Percentiles rank a stretch among this genome's conserved stretches.
These are phyloP conservation scores for Cadophora gregata DNA, from an alignment of 2,329 filamentous ascomycete species.

Conservation along the genomic window DNA sequence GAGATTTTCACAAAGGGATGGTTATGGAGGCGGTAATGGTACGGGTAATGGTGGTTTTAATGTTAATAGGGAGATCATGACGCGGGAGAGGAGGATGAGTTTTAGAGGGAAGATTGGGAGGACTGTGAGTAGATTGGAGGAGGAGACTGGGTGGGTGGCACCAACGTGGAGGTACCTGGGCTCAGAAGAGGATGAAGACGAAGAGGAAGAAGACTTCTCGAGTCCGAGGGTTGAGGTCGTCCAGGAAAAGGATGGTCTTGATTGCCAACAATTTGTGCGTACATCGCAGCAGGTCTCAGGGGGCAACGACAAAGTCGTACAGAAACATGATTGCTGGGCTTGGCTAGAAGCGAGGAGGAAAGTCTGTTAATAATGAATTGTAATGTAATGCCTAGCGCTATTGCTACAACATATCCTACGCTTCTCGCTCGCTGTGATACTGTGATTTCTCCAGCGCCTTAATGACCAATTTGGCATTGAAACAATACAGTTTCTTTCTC, in stretches of 20 bases:
- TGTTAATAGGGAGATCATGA: not conserved
- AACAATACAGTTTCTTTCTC: not conserved
- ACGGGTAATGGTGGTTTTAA: not conserved
- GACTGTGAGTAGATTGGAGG: constrained; percentile 20
- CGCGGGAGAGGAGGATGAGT: constrained; percentile 10
- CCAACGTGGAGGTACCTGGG: constrained; percentile 28
- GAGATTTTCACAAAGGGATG: not conserved
- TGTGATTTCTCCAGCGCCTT: not conserved
- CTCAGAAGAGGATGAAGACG: not conserved
- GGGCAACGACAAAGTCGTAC: not conserved
- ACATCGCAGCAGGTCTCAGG: not conserved
- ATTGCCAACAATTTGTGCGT: not conserved
- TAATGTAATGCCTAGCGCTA: not conserved
- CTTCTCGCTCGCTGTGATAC: not conserved
- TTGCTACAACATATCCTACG: not conserved
- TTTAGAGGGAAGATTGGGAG: constrained; percentile 23
- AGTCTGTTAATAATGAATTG: not conserved
- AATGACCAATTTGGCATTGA: not conserved
- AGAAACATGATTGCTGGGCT: not conserved
- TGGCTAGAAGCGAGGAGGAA: not conserved
- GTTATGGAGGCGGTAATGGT: not conserved
- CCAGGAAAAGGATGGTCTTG: too few species aligned
- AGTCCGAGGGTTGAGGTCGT: not conserved
- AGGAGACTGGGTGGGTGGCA: constrained; percentile 23
- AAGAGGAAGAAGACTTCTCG: not conserved